Conservation (phyloP, 352 stramenopile species). For the Phytophthora pini region DNA sequence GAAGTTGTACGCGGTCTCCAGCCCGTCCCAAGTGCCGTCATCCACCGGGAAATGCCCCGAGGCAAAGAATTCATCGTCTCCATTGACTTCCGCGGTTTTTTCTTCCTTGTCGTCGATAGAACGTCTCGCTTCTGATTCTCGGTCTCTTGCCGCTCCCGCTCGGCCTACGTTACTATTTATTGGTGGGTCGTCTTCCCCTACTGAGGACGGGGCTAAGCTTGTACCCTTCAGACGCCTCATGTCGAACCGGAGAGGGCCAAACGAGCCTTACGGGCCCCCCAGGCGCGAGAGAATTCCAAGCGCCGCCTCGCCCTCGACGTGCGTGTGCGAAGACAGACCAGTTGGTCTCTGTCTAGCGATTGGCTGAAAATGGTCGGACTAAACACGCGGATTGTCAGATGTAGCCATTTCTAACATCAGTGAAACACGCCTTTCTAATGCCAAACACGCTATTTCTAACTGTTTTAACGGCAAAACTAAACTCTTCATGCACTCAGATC, state of each 20-base stretch:
- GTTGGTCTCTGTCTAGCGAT: conserved; percentile 20
- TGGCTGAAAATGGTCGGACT: conserved; percentile 30
- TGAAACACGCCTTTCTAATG: conserved; percentile 10
- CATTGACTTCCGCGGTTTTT: conserved; percentile 29
- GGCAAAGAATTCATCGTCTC: conserved; percentile 23
- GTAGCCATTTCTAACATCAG: conserved; percentile 20
- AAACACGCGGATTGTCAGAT: conserved; percentile 11
- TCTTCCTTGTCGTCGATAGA: conserved; percentile 30
- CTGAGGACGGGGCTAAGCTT: neutral
- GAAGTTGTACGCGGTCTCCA: conserved; percentile 34
- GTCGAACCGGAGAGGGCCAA: conserved; percentile 14
- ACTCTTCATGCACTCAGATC: too few relatives aligned
- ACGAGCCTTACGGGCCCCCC: conserved; percentile 11
- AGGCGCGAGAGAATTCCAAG: conserved; percentile 24
- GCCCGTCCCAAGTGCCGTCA: conserved; percentile 30
- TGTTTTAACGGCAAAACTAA: too few relatives aligned
- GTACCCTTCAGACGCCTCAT: conserved; percentile 22
- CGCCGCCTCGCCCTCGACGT: conserved; percentile 7
- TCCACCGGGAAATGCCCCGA: conserved; percentile 19
- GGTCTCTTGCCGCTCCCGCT: neutral
- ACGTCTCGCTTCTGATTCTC: conserved; percentile 10
- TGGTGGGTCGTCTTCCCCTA: conserved; percentile 6
- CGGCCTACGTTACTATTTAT: neutral
- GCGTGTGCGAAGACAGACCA: conserved; percentile 18
- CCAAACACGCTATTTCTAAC: conserved; percentile 21